Conservation (phyloP, 2,329 filamentous ascomycete genomes). For the Chrysosporium queenslandicum region DNA sequence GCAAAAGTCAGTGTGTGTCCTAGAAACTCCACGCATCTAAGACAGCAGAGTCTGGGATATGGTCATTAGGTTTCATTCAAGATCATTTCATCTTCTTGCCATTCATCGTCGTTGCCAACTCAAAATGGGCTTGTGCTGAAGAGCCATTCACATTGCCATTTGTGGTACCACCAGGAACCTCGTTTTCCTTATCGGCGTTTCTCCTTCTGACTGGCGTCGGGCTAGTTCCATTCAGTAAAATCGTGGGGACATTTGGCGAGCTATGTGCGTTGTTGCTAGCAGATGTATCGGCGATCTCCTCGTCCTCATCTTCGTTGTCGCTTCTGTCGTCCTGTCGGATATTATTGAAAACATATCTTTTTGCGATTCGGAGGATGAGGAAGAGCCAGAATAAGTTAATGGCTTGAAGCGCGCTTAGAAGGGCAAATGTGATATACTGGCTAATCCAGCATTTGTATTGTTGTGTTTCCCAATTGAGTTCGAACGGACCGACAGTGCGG, state of each 20-base stretch:
- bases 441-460: slow-evolving; percentile 43
- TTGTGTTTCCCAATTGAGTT: slow-evolving; percentile 41
- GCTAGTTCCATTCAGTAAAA: slow-evolving; percentile 8
- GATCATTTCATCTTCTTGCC: slow-evolving; percentile 1
- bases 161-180: not conserved
- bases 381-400: slow-evolving; percentile 41
- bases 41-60: not conserved
- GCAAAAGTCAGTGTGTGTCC: not conserved
- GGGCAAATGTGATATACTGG: slow-evolving; percentile 38
- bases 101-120: not conserved
- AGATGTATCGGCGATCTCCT: slow-evolving; percentile 20
- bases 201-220: not conserved
- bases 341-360: slow-evolving; percentile 35
- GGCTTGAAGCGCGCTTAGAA: slow-evolving; percentile 38
- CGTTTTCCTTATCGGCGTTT: slow-evolving; percentile 7
- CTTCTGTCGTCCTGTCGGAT: slow-evolving; percentile 36
- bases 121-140: not conserved
- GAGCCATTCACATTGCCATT: not conserved
- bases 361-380: slow-evolving; percentile 37
- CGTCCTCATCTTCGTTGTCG: slow-evolving; percentile 38
- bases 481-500: slow-evolving; percentile 39
- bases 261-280: not conserved
- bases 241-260: slow-evolving; percentile 5
- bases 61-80: not conserved
- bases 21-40: not conserved